phyloP scores from a whole-genome alignment of 225 moss, liverwort and hornwort genomes.

The Anthoceros angustus region DNA sequence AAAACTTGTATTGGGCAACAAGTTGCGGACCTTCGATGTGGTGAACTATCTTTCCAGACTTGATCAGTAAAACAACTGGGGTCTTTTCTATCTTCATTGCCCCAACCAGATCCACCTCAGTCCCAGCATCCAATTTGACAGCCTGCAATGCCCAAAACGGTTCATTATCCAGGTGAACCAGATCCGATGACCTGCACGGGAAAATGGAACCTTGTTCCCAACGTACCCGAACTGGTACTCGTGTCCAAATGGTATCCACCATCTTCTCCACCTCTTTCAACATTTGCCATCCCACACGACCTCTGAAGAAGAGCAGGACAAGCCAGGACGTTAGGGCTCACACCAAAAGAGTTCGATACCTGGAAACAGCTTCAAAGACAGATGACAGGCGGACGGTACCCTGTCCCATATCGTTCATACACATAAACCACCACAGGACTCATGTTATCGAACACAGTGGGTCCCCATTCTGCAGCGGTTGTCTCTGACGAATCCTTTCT shows the following conservation, averaged over 20 bases:
- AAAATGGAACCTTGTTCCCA: background rate
- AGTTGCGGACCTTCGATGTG: conserved; percentile 20
- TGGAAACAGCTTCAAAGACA: background rate
- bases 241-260: conserved; percentile 36
- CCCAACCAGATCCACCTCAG: conserved; percentile 38
- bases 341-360: too few relatives aligned
- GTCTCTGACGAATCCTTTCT: conserved; percentile 38
- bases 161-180: background rate
- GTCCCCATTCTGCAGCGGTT: conserved; percentile 27
- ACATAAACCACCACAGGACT: conserved; percentile 40
- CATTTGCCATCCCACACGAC: conserved; percentile 41
- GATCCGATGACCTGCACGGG: background rate
- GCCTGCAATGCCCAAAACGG: conserved; percentile 19
- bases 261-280: conserved; percentile 41
- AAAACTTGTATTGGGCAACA: background rate
- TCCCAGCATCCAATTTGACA: conserved; percentile 42
- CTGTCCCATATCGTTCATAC: conserved; percentile 47
- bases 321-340: background rate
- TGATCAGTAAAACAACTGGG: conserved; percentile 37
- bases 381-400: conserved; percentile 12
- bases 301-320: conserved; percentile 13
- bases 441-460: conserved; percentile 24
- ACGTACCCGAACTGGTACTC: conserved; percentile 44
- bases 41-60: conserved; percentile 42
- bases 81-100: conserved; percentile 35